Evolutionary conservation across 2,329 filamentous ascomycete genomes (phyloP), one percentile per base, ranked within the genome.

Genomic region (Ophiostoma piceae): DNA sequence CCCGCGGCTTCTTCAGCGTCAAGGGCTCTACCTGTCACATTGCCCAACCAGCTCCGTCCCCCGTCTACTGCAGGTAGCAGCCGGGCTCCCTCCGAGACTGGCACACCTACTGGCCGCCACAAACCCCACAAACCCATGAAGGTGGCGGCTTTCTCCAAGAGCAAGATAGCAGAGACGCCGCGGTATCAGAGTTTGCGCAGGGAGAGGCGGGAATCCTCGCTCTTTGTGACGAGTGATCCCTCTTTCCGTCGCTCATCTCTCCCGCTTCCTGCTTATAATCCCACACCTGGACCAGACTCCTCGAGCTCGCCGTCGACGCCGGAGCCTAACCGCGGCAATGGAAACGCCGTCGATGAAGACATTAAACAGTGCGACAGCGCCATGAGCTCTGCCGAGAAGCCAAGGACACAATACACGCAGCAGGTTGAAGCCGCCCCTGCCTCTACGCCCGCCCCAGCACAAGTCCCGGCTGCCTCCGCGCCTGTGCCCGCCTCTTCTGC

Each of bases 111-210:
- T 29, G 26, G 32, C 62, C 35, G 19, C 32, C 62, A 35, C 35
- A 39, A 35, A 65, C 62, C 22, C 32, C 62, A 35, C 35, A 39
- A 35, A 65, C 62, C 22, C 9, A 65, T 65, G 62, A 65, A 65
- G 62, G 19, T 2, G 4, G 16, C 62, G 11, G 32, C 39, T 14
- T 65, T 65, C 16, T 35, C 35, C 2, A 39, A 65, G 16, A 9
- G 16, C 35, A 39, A 65, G n/a, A 16, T 9, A 39, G 60, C 60
- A 9, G 62, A 19, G 19, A 22, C 14, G 16, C 35, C 8, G 62
- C 11, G 14, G n/a, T 5, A 29, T 5, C 11, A 29, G n/a, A 3
- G 14, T 5, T 11, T 16, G 16, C 32, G 62, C 62, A 22, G 22
- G 32, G 35, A 35, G 8, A 65, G 12, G 1, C 32, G 35, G 19